Evolutionary conservation across 2,329 filamentous ascomycete genomes (phyloP), one percentile per base, ranked within the genome.

Genomic region (Orbilia ellipsospora): DNA sequence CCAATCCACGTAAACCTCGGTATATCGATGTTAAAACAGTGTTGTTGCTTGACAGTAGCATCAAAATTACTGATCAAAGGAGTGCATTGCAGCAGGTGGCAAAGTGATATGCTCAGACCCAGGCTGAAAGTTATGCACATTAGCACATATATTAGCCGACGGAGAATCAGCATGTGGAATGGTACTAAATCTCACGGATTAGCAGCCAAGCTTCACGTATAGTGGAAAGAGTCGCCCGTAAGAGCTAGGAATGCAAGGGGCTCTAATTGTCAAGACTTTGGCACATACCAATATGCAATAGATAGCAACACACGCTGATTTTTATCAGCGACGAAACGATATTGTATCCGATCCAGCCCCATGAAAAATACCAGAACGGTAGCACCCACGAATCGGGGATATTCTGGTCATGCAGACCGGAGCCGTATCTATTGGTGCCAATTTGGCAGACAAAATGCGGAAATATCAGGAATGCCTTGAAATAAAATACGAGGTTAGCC

Each of bases 1-100:
- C 72, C 77, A 23, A 80, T 78, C 80, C 80, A 81, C 51, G 80
- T 79, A 79, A 65, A 81, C n/a, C 80, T 77, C 40, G 79, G 78
- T 10, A 79, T 79, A 64, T 81, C 80, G 55, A 78, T 78, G 52
- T 81, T 80, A 12, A 80, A 68, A 50, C 80, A 81, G 6, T 67
- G 65, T 2, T 75, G 56, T 20, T 79, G 60, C 13, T 66, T 23
- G n/a, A 80, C 56, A 20, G 28, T 73, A 73, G 78, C 80, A 12
- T 70, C 48, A 65, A 81, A 81, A 48, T 81, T 81, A 48, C 78
- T 78, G 31, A 79, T 55, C 18, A 80, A 69, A 44, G 80, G 80
- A n/a, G 61, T 68, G 72, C 80, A 81, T 65, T 77, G 70, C 20
- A 80, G 78, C 4, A 79, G 28, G 77, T 80, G 80, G 31, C 77